phyloP scores from a whole-genome alignment of 164 flowering plant species.

The Echeveria elegans region DNA sequence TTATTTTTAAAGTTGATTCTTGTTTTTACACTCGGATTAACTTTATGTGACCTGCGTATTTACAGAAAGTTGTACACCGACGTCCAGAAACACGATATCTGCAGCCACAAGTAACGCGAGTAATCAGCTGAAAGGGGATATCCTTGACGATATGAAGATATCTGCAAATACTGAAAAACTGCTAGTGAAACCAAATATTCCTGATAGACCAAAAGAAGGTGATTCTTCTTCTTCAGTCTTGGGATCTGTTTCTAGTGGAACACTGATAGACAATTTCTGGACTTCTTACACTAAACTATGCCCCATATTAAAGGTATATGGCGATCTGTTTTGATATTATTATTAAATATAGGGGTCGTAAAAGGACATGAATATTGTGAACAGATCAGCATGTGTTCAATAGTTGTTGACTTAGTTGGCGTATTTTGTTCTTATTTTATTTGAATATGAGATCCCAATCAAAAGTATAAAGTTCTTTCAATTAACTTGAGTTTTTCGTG shows the following conservation, averaged over 20 bases:
- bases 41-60: conserved; percentile 9
- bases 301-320: background rate
- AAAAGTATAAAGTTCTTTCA: too few relatives aligned
- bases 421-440: too few relatives aligned
- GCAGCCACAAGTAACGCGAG: conserved; percentile 15
- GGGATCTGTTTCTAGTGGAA: background rate
- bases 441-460: too few relatives aligned
- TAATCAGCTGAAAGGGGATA: conserved; percentile 12
- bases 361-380: too few relatives aligned
- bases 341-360: background rate
- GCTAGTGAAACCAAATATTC: conserved; percentile 47
- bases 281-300: background rate
- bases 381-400: too few relatives aligned
- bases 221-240: background rate
- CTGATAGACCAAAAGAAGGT: conserved; percentile 85
- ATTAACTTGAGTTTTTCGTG: too few relatives aligned
- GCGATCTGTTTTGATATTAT: background rate
- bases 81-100: conserved; percentile 12
- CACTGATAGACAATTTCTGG: background rate
- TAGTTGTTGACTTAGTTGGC: too few relatives aligned
- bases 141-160: conserved; percentile 11
- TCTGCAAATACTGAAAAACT: conserved; percentile 15
- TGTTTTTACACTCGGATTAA: background rate
- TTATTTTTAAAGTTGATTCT: background rate
- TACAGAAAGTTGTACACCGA: conserved; percentile 29